Evolutionary conservation across 2,329 filamentous ascomycete genomes (phyloP), one percentile per base, ranked within the genome.

Genomic region (Xylariaceae sp.): DNA sequence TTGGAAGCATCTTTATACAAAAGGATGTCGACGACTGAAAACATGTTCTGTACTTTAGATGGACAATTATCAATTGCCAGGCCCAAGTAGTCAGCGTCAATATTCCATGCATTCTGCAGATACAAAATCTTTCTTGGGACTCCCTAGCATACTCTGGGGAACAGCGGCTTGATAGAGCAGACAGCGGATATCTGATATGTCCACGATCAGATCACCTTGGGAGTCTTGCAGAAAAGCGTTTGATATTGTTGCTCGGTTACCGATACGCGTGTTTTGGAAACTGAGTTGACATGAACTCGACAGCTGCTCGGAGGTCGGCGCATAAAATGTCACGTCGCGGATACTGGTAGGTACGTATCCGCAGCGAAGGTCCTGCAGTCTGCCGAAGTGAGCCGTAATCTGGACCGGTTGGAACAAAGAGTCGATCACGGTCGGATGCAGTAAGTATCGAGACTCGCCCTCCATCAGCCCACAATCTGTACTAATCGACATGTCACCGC

Each of bases 51-150:
- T 12, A 7, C 21, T 22, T 32, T 11, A 1, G 37, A 21, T 10
- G n/a, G 12, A n/a, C 21, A 12, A 5, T n/a, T 34, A 5, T 38
- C 21, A 5, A 27, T 7, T 17, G 41, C 34, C 41, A 22, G 29
- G 4, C 11, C 14, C 10, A 44, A 22, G 22, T 44, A 44, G 14
- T 44, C 33, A 16, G 12, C 19, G 22, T 44, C 41, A 6, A 44
- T n/a, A 19, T 44, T 44, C 41, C 41, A 44, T 6, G 37, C 41
- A 8, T 21, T 7, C 22, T 44, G 34, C 14, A 27, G n/a, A 25
- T 38, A 44, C 14, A 37, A n/a, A n/a, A 29, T 44, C 33, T 19
- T 19, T 32, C 34, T 38, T 11, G 12, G 29, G 33, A 32, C 20
- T 7, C 4, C 41, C 22, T 25, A 16, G 33, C 32, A 25, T 44